Percentiles rank a stretch among this genome's conserved stretches.
phyloP scores from a whole-genome alignment of 345 rosid genomes.

The Excoecaria agallocha region DNA sequence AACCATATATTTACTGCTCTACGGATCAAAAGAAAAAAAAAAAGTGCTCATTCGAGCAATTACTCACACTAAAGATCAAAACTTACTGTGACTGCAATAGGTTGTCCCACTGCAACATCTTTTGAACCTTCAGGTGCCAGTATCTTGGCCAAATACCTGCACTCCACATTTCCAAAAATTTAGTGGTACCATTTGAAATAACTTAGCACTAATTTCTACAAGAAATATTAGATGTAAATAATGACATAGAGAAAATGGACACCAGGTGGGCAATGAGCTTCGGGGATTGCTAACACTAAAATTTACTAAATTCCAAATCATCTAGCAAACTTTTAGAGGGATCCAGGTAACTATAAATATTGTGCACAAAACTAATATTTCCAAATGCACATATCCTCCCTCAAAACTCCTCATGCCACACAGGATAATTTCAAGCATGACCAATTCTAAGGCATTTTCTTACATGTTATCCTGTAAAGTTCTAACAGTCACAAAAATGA shows the following conservation, averaged over 20 bases:
- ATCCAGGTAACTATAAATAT: neutral
- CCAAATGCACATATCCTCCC: too few relatives aligned
- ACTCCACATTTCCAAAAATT: conserved; percentile 21
- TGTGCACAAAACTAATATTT: too few relatives aligned
- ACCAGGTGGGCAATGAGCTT: neutral
- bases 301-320: neutral
- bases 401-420: too few relatives aligned
- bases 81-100: conserved; percentile 65
- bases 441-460: too few relatives aligned
- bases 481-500: neutral
- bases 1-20: neutral
- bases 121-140: conserved; percentile 65
- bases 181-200: neutral
- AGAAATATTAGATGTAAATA: neutral
- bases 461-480: too few relatives aligned
- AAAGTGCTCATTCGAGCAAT: too few relatives aligned
- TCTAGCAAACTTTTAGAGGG: neutral
- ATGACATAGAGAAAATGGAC: neutral
- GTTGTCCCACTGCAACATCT: conserved; percentile 68
- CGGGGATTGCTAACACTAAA: neutral
- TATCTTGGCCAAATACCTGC: conserved; percentile 70
- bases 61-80: neutral
- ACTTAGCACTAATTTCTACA: neutral
- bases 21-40: too few relatives aligned
- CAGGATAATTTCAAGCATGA: too few relatives aligned